phyloP scores from a whole-genome alignment of 208 protist genomes.

The Leishmania lainsoni region DNA sequence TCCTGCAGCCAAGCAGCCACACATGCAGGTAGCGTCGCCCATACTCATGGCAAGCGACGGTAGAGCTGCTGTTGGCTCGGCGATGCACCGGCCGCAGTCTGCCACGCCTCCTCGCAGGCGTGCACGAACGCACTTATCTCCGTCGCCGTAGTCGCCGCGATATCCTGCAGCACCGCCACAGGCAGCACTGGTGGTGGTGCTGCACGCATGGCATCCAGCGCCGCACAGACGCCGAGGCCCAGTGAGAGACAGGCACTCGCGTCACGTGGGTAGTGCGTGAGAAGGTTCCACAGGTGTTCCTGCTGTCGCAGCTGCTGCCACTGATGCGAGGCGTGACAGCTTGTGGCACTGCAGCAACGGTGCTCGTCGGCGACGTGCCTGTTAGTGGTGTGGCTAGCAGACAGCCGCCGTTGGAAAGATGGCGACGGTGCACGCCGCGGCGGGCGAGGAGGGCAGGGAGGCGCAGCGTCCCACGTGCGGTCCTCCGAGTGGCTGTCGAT shows the following conservation, averaged over 20 bases:
- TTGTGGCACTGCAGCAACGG: background rate
- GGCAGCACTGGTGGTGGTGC: conserved; percentile 17
- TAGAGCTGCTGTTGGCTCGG: background rate
- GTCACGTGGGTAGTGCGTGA: conserved; percentile 22
- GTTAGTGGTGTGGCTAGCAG: background rate
- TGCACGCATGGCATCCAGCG: conserved; percentile 14
- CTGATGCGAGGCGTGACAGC: background rate
- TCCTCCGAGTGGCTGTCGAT: background rate
- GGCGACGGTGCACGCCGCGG: background rate
- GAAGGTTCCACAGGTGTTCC: conserved; percentile 18
- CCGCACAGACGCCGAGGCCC: conserved; percentile 11
- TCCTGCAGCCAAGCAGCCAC: conserved; percentile 25
- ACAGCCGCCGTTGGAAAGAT: background rate
- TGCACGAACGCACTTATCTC: background rate
- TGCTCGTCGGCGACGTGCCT: background rate
- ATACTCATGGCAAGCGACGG: background rate
- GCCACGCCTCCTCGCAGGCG: conserved; percentile 14
- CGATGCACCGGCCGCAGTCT: background rate
- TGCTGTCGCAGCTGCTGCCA: background rate
- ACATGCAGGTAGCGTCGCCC: conserved; percentile 16
- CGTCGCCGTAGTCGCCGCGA: conserved; percentile 12
- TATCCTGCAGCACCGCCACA: conserved; percentile 4
- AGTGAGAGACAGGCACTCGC: conserved; percentile 25
- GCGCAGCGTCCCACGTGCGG: background rate
- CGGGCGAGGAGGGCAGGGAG: background rate